A percentile compares a stretch with the other conserved stretches of the same genome.
Conservation (phyloP, 2,329 filamentous ascomycete genomes). For the Clonostachys chloroleuca region DNA sequence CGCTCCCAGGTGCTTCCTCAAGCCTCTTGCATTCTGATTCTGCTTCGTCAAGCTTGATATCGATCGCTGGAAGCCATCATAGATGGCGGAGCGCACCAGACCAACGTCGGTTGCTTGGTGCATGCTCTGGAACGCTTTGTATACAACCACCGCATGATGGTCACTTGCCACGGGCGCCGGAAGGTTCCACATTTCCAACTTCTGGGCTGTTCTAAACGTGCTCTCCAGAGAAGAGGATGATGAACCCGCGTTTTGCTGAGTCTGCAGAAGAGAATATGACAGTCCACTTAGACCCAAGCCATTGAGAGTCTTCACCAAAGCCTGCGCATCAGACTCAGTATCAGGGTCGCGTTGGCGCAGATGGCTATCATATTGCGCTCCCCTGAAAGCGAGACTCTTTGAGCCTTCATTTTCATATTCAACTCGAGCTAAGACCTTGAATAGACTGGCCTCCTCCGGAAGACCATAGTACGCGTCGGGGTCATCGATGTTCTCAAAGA, state of each 20-base stretch:
- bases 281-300: conserved; percentile 81
- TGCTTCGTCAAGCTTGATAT: conserved; percentile 52
- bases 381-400: conserved; percentile 85
- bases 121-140: conserved; percentile 76
- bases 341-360: conserved; percentile 57
- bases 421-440: conserved; percentile 73
- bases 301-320: conserved; percentile 72
- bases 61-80: conserved; percentile 57
- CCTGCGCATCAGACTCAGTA: conserved; percentile 57
- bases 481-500: conserved; percentile 92
- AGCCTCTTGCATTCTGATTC: conserved; percentile 41
- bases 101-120: conserved; percentile 57
- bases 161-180: conserved; percentile 61
- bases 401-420: conserved; percentile 86
- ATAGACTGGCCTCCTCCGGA: conserved; percentile 70
- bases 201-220: conserved; percentile 75
- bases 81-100: conserved; percentile 51
- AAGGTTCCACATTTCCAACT: conserved; percentile 88
- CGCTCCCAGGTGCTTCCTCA: conserved; percentile 53
- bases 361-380: conserved; percentile 85
- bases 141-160: conserved; percentile 66
- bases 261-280: conserved; percentile 73
- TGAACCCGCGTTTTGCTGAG: conserved; percentile 55
- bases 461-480: conserved; percentile 95
- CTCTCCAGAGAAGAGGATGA: conserved; percentile 60